phyloP scores from a whole-genome alignment of 169 alveolate species.

The Cryptosporidium xiaoi region DNA sequence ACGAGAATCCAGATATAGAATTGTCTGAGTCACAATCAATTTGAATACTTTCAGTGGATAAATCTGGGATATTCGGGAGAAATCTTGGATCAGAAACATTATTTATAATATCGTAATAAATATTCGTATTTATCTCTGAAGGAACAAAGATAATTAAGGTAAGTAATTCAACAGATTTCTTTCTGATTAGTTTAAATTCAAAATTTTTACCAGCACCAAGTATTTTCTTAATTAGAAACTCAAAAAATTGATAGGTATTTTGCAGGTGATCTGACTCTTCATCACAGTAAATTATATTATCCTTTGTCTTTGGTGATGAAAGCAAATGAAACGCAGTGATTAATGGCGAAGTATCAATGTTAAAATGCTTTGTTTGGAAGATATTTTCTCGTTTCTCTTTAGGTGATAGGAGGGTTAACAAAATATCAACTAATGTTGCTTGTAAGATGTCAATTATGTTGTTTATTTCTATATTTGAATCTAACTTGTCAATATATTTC shows the following conservation, averaged over 20 bases:
- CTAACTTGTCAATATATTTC: not conserved
- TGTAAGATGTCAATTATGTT: constrained; percentile 3
- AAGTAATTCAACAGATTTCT: constrained; percentile 14
- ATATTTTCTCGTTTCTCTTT: not conserved
- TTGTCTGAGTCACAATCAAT: constrained; percentile 17
- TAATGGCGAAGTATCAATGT: constrained; percentile 3
- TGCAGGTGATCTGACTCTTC: not conserved
- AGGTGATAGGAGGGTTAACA: constrained; percentile 6
- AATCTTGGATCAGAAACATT: constrained; percentile 54
- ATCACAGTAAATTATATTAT: constrained; percentile 17
- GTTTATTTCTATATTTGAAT: not conserved
- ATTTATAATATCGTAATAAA: constrained; percentile 33
- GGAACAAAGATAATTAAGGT: constrained; percentile 24
- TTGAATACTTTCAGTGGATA: not conserved
- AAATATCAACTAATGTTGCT: constrained; percentile 18
- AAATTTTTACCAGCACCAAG: not conserved
- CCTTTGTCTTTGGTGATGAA: not conserved
- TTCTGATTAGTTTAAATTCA: constrained; percentile 1
- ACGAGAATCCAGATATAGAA: not conserved
- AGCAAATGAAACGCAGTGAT: constrained; percentile 16
- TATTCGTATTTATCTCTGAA: constrained; percentile 10
- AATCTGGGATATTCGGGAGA: constrained; percentile 19
- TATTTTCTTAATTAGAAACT: constrained; percentile 29
- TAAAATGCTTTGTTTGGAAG: not conserved
- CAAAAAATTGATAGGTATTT: constrained; percentile 15